Conservation (phyloP, 1,139 yeast genomes). For the Yamadazyma atlantica region DNA sequence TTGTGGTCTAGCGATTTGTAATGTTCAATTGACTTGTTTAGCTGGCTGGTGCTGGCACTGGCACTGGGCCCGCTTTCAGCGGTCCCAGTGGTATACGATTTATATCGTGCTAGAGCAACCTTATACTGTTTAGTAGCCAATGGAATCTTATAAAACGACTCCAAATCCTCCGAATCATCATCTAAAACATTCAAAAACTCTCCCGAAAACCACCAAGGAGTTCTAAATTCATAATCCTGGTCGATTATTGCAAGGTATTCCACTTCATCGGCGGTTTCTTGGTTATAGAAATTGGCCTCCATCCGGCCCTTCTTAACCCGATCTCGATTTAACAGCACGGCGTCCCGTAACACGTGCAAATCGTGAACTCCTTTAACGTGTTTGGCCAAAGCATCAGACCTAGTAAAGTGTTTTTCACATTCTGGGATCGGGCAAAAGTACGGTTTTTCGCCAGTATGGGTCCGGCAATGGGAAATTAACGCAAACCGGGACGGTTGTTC, state of each 20-base stretch:
- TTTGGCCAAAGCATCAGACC: constrained; percentile 62
- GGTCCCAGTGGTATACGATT: background rate
- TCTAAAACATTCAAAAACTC: constrained; percentile 27
- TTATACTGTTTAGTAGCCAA: constrained; percentile 35
- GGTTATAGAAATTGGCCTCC: constrained; percentile 19
- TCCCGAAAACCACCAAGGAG: constrained; percentile 47
- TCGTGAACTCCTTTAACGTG: constrained; percentile 67
- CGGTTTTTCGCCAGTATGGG: constrained; percentile 69
- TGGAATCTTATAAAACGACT: constrained; percentile 26
- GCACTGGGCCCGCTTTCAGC: too few species aligned
- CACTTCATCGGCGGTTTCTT: constrained; percentile 25
- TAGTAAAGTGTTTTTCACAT: constrained; percentile 59
- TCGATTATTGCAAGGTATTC: constrained; percentile 31
- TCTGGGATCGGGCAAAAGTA: constrained; percentile 70
- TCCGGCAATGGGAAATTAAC: constrained; percentile 59
- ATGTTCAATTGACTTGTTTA: background rate
- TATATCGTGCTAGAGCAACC: constrained; percentile 23
- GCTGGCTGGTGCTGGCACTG: too few species aligned
- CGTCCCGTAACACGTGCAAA: constrained; percentile 39
- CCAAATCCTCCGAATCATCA: constrained; percentile 14
- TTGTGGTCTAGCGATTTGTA: too few species aligned
- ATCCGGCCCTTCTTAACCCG: constrained; percentile 23
- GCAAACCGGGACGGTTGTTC: constrained; percentile 62
- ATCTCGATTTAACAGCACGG: constrained; percentile 26
- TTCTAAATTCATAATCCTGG: constrained; percentile 33